Evolutionary conservation across 73 alveolate species (phyloP).

Genomic region (Durusdinium trenchii): DNA sequence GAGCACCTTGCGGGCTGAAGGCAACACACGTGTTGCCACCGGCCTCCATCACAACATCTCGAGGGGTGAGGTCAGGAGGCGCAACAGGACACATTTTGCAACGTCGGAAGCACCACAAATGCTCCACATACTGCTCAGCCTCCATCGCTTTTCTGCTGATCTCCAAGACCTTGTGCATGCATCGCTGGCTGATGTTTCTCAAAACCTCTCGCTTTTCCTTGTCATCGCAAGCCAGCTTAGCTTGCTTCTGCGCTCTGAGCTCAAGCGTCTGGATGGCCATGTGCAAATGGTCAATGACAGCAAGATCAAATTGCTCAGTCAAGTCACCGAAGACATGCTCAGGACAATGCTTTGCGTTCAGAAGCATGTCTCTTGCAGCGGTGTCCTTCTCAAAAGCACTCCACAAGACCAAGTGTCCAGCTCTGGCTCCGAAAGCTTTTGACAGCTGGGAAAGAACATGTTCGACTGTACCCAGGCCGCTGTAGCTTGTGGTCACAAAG

Average conservation of each 20-base stretch:
- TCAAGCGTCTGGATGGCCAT: background rate
- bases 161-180: constrained; percentile 9
- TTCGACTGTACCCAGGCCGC: constrained; percentile 40
- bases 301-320: background rate
- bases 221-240: no score
- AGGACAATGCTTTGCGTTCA: background rate
- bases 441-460: background rate
- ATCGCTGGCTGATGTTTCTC: background rate
- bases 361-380: background rate
- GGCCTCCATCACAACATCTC: background rate
- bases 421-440: background rate
- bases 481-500: background rate
- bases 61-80: background rate
- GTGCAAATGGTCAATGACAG: background rate
- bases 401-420: background rate
- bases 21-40: constrained; percentile 57
- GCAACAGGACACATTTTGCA: background rate
- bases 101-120: background rate
- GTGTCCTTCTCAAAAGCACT: background rate
- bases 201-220: background rate
- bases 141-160: background rate
- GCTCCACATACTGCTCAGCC: background rate
- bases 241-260: background rate
- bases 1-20: constrained; percentile 20
- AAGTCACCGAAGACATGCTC: constrained; percentile 27